Conservation (phyloP, 371 early-diverging fungal species). For the Cokeromyces recurvatus region DNA sequence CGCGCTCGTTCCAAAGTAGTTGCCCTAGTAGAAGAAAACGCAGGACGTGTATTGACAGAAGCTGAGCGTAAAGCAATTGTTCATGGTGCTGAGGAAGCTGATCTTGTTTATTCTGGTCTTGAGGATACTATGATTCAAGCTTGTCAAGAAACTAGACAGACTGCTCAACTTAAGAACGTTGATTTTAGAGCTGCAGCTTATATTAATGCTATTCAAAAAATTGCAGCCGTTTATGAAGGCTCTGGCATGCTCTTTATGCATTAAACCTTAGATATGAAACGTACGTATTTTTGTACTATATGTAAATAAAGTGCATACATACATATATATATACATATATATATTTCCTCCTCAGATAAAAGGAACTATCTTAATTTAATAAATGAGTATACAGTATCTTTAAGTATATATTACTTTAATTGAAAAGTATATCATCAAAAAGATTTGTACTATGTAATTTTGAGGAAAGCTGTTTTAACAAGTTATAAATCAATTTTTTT, state of each 20-base stretch:
- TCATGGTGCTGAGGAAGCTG: constrained; percentile 89
- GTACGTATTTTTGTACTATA: not conserved
- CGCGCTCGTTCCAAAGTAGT: constrained; percentile 73
- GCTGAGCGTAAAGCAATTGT: constrained; percentile 76
- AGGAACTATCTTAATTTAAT: too few species aligned
- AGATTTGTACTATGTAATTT: too few species aligned
- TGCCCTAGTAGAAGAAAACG: constrained; percentile 75
- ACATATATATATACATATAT: constrained; percentile 1
- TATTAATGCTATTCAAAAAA: constrained; percentile 85
- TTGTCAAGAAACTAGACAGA: constrained; percentile 57
- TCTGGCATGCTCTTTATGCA: constrained; percentile 78
- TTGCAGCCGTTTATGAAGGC: constrained; percentile 72
- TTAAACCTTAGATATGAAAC: too few species aligned
- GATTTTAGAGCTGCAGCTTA: constrained; percentile 86
- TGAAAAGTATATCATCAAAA: too few species aligned
- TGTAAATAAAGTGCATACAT: not conserved
- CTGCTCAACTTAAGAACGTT: constrained; percentile 56
- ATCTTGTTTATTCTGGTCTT: constrained; percentile 86
- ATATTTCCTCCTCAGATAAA: too few species aligned
- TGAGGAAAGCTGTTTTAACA: too few species aligned
- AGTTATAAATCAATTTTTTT: too few species aligned
- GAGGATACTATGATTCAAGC: constrained; percentile 89
- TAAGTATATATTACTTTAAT: too few species aligned
- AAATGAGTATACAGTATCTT: too few species aligned
- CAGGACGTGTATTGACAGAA: constrained; percentile 58